Evolutionary conservation across 148 eudicot genomes (phyloP).

Genomic region (Rhododendron henanense): DNA sequence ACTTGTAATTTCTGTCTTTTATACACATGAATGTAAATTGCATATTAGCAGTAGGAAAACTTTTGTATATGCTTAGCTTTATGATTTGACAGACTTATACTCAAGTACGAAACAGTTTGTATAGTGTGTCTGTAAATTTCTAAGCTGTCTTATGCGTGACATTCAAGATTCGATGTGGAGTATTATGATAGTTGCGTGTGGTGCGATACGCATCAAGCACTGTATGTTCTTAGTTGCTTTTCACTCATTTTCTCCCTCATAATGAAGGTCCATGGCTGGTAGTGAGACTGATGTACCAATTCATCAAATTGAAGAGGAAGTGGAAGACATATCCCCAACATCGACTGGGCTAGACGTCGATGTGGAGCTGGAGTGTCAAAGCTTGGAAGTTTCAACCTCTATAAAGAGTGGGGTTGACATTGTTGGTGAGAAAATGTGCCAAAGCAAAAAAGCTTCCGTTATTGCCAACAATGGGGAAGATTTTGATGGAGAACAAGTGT

Average conservation of each 20-base stretch:
- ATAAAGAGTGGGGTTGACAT: neutral
- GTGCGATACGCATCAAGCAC: neutral
- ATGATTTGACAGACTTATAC: neutral
- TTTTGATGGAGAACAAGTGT: slow-evolving; percentile 1
- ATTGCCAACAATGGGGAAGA: neutral
- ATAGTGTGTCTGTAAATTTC: neutral
- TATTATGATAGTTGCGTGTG: neutral
- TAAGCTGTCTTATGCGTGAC: neutral
- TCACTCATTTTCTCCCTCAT: neutral
- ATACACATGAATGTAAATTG: neutral
- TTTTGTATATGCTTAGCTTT: neutral
- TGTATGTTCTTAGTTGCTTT: neutral
- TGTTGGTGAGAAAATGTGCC: neutral
- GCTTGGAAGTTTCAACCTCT: slow-evolving; percentile 5
- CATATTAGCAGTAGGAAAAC: neutral
- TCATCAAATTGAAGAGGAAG: slow-evolving; percentile 11
- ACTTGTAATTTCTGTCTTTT: neutral
- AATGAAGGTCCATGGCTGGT: slow-evolving; percentile 18
- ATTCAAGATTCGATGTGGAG: neutral
- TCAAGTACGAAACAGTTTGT: neutral
- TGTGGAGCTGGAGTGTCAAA: slow-evolving; percentile 11
- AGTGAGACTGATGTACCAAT: slow-evolving; percentile 4
- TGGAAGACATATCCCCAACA: slow-evolving; percentile 3
- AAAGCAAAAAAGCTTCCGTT: neutral
- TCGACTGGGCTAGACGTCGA: slow-evolving; percentile 9